Evolutionary conservation across 306 rosid genomes (phyloP).

Genomic region (Cucumis hystrix): DNA sequence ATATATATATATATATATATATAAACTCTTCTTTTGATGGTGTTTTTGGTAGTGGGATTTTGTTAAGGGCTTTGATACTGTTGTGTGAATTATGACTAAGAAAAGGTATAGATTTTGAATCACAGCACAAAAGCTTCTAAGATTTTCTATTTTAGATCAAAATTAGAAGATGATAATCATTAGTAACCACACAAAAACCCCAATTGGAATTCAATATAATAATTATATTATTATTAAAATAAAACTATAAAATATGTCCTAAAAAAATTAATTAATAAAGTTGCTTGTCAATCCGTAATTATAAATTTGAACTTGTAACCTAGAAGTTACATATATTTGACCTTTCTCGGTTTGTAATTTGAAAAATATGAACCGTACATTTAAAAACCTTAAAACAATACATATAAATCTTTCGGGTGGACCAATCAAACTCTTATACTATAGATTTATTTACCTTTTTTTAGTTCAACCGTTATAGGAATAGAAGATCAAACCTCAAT

Average conservation of each 20-base stretch:
- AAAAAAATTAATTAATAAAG: background rate
- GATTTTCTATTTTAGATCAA: background rate
- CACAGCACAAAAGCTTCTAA: constrained; percentile 1
- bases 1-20: no score
- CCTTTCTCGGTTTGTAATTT: background rate
- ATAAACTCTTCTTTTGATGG: background rate
- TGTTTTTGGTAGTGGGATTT: background rate
- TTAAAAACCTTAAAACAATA: no score
- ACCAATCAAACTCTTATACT: no score
- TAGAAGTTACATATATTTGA: no score
- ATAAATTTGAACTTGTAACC: no score
- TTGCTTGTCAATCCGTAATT: background rate
- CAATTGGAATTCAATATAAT: background rate
- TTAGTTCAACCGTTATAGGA: no score
- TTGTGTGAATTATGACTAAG: background rate
- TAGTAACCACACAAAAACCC: background rate
- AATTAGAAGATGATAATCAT: background rate
- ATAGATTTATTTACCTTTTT: no score
- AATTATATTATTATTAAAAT: background rate
- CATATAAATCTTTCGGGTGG: no score
- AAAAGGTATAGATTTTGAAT: background rate
- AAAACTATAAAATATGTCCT: background rate
- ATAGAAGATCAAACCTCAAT: no score
- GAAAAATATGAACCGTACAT: no score
- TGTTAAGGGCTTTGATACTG: background rate